Evolutionary conservation across 345 rosid species (phyloP), one percentile per base, ranked within the genome.

Genomic region (Pelargonium nanum): DNA sequence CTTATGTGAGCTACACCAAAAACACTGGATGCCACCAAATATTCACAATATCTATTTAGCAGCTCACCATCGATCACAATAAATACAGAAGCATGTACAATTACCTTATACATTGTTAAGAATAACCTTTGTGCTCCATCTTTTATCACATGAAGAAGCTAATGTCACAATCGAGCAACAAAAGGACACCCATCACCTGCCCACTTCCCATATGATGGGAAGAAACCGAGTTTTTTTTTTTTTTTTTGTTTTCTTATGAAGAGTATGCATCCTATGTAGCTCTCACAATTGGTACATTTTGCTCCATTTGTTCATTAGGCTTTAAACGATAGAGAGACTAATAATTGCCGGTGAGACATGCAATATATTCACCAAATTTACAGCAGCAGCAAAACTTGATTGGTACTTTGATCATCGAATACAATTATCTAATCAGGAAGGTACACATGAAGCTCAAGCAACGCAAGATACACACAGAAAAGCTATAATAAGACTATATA

Each of bases 81-180:
- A 64, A 65, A 74, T 71, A 62, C 53, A 63, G 74, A 78, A 88
- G 81, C 80, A 79, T 73, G 71, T 76, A 78, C 84, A 87, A 84
- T 93, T 93, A 93, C 99, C 99, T 93, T 94, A 80, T 60, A 80
- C 81, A 85, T 72, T 83, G 89, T 78, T 75, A 82, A 80, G 92
- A 77, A 79, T 57, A 69, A 84, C 69, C 84, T 78, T 69, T 65
- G 77, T 73, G 86, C 97, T 81, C 99, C 99, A 84, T 77, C 94
- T 75, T 83, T 89, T 81, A 85, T 79, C 91, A 91, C 76, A 93
- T 22, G 93, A 83, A 76, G 99, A 85, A 85, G 94, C 79, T 78
- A 89, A 84, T 63, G 83, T 83, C 84, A 84, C 70, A 82, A 85
- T 73, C 76, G 87, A 83, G 80, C 87, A 85, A 85, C 75, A 72